phyloP scores from a whole-genome alignment of 164 flowering plant genomes.

The Annona cherimola region DNA sequence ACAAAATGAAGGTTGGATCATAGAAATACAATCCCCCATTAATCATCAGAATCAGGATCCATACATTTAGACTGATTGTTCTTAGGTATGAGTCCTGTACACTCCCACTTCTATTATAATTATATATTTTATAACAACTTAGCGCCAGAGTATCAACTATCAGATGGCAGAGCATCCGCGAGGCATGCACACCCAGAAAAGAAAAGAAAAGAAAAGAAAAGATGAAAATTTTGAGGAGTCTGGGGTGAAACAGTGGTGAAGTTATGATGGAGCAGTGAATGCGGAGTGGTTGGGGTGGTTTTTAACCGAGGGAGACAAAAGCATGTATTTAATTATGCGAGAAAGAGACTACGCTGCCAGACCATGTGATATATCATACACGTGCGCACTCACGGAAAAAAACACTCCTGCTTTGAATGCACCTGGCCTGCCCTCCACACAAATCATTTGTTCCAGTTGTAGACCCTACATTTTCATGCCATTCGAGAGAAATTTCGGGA shows the following conservation, averaged over 20 bases:
- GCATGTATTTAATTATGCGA: neutral
- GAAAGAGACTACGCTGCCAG: neutral
- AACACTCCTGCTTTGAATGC: too few species aligned
- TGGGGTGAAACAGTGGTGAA: neutral
- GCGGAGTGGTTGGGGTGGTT: neutral
- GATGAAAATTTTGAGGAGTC: neutral
- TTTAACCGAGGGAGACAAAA: slow-evolving; percentile 2
- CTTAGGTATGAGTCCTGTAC: too few species aligned
- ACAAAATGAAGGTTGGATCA: too few species aligned
- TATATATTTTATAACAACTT: too few species aligned
- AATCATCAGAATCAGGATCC: too few species aligned
- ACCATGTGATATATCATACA: neutral
- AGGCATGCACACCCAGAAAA: neutral
- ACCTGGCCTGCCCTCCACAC: too few species aligned
- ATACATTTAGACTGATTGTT: too few species aligned
- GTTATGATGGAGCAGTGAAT: neutral
- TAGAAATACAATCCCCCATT: too few species aligned
- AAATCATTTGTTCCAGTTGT: neutral
- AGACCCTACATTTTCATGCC: neutral
- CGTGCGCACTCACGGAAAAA: neutral
- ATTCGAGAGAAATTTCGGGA: neutral
- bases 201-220: too few species aligned
- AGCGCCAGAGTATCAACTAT: neutral
- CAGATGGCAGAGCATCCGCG: too few species aligned
- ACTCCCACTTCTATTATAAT: too few species aligned